Percentiles rank a stretch among this genome's conserved stretches.
Evolutionary conservation across 805 yeast genomes (phyloP).

Genomic region (Kodamaea hsintzibuensis): DNA sequence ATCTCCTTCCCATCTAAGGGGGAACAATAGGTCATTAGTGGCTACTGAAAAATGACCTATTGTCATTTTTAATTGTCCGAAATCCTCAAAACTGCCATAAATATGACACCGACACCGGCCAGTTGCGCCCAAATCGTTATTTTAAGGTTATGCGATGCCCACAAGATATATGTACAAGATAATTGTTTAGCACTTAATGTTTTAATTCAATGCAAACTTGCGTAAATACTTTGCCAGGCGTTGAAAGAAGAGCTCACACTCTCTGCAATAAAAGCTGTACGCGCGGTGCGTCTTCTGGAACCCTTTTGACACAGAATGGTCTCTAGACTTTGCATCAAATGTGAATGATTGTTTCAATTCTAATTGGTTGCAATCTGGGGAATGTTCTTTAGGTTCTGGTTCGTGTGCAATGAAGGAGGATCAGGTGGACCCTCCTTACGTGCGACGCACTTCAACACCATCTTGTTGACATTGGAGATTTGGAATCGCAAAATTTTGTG

Average conservation of each 20-base stretch:
- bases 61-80: not conserved
- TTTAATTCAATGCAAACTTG: not conserved
- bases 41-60: not conserved
- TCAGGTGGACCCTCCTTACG: not conserved
- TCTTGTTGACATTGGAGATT: too few relatives aligned
- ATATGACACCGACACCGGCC: not conserved
- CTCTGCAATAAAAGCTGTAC: not conserved
- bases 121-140: not conserved
- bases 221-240: not conserved
- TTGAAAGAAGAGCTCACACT: not conserved
- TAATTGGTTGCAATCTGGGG: not conserved
- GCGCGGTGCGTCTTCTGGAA: constrained; percentile 8
- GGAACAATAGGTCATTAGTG: not conserved
- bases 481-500: not conserved
- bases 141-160: constrained; percentile 1
- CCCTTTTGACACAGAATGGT: constrained; percentile 5
- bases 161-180: not conserved
- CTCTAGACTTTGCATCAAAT: not conserved
- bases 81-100: not conserved
- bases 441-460: not conserved
- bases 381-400: not conserved
- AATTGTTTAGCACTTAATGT: not conserved
- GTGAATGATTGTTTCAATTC: not conserved
- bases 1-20: not conserved
- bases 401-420: not conserved